These are phyloP conservation scores for Cetraspora pellucida DNA, from an alignment of 192 early-diverging fungal genomes.

Conservation along the genomic window DNA sequence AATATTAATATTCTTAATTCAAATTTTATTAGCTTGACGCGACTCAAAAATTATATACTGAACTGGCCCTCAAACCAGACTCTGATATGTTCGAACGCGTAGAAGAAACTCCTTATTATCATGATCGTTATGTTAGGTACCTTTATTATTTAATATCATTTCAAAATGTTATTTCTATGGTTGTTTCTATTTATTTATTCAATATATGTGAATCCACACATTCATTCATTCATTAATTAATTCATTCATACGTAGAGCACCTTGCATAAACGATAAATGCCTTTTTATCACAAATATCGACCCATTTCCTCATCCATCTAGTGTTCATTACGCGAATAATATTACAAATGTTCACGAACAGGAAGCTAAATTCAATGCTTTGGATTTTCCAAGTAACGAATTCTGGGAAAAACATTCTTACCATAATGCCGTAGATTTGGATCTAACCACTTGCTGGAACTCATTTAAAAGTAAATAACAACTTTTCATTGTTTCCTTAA, in stretches of 20 bases:
- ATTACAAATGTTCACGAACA: slow-evolving; percentile 46
- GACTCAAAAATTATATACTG: slow-evolving; percentile 46
- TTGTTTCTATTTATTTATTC: neutral
- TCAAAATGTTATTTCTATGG: neutral
- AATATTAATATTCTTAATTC: too few relatives aligned
- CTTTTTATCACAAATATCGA: slow-evolving; percentile 56
- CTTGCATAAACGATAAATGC: slow-evolving; percentile 56
- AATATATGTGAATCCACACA: neutral
- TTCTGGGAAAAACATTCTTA: slow-evolving; percentile 50
- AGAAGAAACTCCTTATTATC: slow-evolving; percentile 47
- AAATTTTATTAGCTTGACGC: slow-evolving; percentile 52
- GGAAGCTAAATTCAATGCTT: slow-evolving; percentile 43
- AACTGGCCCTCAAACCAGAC: slow-evolving; percentile 44
- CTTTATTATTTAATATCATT: neutral
- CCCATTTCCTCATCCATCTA: slow-evolving; percentile 50
- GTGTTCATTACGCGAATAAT: slow-evolving; percentile 43
- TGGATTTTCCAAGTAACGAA: slow-evolving; percentile 44
- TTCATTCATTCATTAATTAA: neutral
- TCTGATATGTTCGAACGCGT: slow-evolving; percentile 52
- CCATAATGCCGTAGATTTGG: slow-evolving; percentile 53
- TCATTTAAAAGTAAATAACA: slow-evolving; percentile 45
- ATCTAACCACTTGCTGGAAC: slow-evolving; percentile 56
- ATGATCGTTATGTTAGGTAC: slow-evolving; percentile 50
- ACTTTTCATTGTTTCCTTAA: neutral
- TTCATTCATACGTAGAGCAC: slow-evolving; percentile 20